Evolutionary conservation across 257 asterid genomes (phyloP).

Genomic region (Voacanga thouarsii): DNA sequence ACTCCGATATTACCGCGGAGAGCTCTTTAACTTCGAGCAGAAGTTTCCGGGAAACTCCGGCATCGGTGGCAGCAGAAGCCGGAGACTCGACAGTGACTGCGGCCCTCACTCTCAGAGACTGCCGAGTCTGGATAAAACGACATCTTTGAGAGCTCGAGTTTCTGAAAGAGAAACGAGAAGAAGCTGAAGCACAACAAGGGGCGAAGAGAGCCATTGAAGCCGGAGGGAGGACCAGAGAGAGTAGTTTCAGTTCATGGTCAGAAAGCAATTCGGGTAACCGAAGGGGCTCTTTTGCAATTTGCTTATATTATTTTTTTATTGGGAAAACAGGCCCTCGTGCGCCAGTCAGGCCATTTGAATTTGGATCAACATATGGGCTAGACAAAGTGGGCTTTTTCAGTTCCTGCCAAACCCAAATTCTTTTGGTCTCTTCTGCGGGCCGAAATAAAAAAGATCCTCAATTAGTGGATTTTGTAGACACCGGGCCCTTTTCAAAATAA

Average conservation of each 20-base stretch:
- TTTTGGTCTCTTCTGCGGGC: background rate
- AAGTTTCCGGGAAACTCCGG: conserved; percentile 41
- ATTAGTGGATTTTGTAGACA: no score
- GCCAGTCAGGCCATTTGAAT: no score
- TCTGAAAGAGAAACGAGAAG: conserved; percentile 39
- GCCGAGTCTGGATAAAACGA: conserved; percentile 25
- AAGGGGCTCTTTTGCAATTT: background rate
- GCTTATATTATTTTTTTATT: background rate
- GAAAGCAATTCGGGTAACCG: background rate
- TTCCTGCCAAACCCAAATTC: background rate
- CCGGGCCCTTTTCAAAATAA: no score
- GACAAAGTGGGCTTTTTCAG: background rate
- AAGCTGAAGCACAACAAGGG: conserved; percentile 19
- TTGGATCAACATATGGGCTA: conserved; percentile 3
- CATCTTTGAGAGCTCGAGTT: conserved; percentile 27
- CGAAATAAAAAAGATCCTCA: no score
- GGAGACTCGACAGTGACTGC: conserved; percentile 57
- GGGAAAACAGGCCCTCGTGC: background rate
- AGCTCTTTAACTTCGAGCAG: conserved; percentile 84
- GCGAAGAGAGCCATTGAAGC: conserved; percentile 55
- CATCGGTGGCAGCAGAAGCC: conserved; percentile 41
- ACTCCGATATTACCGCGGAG: conserved; percentile 65
- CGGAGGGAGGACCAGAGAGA: background rate
- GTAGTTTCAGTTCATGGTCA: background rate
- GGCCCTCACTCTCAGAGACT: conserved; percentile 38